Percentiles rank a stretch among this genome's conserved stretches.
Evolutionary conservation across 2,329 filamentous ascomycete species (phyloP).

Genomic region (Balansia obtecta): DNA sequence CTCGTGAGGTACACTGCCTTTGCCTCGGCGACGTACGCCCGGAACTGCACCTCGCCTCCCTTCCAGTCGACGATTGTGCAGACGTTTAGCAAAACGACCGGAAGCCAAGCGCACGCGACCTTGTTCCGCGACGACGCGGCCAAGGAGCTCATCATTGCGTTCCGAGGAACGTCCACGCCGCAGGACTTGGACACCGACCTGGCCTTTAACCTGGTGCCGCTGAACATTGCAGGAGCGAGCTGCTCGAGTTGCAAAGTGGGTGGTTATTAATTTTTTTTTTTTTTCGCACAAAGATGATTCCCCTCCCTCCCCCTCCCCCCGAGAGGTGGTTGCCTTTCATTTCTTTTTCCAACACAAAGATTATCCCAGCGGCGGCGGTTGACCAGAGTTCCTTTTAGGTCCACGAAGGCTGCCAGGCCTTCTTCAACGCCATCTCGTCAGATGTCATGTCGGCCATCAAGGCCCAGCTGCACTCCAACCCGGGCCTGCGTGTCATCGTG

Average conservation of each 20-base stretch:
- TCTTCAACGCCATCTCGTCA: not conserved
- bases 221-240: not conserved
- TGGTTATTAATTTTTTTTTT: too few species aligned
- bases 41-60: slow-evolving; percentile 1
- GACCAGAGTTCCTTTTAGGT: not conserved
- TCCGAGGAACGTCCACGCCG: slow-evolving; percentile 2
- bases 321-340: too few species aligned
- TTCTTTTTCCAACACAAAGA: too few species aligned
- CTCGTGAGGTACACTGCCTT: slow-evolving; percentile 1
- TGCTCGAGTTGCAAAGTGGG: slow-evolving; percentile 3
- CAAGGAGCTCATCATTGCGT: slow-evolving; percentile 2
- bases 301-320: too few species aligned
- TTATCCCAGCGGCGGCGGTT: too few species aligned
- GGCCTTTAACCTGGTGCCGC: not conserved
- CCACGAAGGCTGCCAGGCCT: slow-evolving; percentile 1
- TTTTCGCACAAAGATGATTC: too few species aligned
- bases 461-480: not conserved
- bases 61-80: not conserved
- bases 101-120: not conserved
- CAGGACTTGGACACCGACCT: slow-evolving; percentile 1
- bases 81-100: not conserved
- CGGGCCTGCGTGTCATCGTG: not conserved
- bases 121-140: slow-evolving; percentile 1
- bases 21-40: not conserved
- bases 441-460: not conserved